Base-by-base conservation (phyloP, 768 basidiomycete species). In the Serendipita vermifera region DNA sequence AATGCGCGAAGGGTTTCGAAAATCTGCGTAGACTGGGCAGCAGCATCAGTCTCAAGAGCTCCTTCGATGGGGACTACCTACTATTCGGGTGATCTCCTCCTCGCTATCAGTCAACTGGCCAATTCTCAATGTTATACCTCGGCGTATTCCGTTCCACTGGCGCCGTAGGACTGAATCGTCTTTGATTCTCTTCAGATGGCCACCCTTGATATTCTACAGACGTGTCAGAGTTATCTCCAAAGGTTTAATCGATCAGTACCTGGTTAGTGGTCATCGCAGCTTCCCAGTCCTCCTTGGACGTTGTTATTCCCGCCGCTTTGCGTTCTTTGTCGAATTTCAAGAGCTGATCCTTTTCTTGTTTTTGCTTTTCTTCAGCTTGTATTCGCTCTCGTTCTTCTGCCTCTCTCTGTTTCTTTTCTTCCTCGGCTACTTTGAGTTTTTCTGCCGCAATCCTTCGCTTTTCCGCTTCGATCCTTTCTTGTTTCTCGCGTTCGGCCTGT, bases 91-190 rank as follows among this genome's bases (percentile, higher is more conserved):
- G 55, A 89, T 87, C 9, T 78, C 73, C 5, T 71, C 63, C 0
- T 68, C 58, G 57, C 89, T 84, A 59, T 85, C 83, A 3, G 87
- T 91, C 24, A 94, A 68, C 66, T 92, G 90, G 5, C 89, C 89
- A 43, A 94, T 81, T 67, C 85, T 90, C 27, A 87, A 86, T 2
- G 81, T 88, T 48, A 94, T 87, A 63, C 82, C 77, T 40, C 91
- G 79, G 24, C 90, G 81, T 51, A 76, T 72, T 53, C 74, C 75
- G 54, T 74, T 79, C 81, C 85, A 89, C 26, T 74, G 69, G 9
- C 80, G 69, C 65, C 81, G 85, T 57, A 74, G 63, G 3, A 67
- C 66, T 43, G 75, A 72, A 62, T 82, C 67, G 2, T 64, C 66
- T 66, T 90, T 91, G 58, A 91, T 80, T 33, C 67, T 63, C 48